These are phyloP conservation scores for Neurospora sp. DNA, from an alignment of 495 filamentous ascomycete species.

Conservation along the genomic window DNA sequence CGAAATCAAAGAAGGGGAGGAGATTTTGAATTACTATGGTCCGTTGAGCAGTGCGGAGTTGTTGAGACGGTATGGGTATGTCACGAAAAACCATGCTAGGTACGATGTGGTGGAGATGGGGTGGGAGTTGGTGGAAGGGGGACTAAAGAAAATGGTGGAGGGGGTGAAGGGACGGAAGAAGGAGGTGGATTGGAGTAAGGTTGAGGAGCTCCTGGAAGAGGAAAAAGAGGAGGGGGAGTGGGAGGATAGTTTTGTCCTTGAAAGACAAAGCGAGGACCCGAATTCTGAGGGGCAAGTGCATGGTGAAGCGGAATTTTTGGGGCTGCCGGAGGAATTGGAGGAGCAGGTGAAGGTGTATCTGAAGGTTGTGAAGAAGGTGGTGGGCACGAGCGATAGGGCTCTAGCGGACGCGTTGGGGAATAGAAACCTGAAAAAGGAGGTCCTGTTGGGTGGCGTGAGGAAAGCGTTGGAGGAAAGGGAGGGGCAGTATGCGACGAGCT, in stretches of 20 bases:
- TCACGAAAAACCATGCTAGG: conserved; percentile 61
- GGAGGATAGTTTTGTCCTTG: conserved; percentile 36
- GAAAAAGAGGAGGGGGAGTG: conserved; percentile 23
- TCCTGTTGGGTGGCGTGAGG: conserved; percentile 26
- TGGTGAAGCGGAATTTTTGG: conserved; percentile 19
- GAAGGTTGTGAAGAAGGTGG: conserved; percentile 32
- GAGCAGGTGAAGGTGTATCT: conserved; percentile 30
- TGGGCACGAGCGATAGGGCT: conserved; percentile 1
- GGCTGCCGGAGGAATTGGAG: conserved; percentile 26
- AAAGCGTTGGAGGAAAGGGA: conserved; percentile 32
- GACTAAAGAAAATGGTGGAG: conserved; percentile 18
- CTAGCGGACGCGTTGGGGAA: conserved; percentile 22
- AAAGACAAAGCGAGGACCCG: conserved; percentile 30
- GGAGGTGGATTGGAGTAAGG: conserved; percentile 32
- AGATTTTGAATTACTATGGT: conserved; percentile 89
- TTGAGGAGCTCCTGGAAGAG: conserved; percentile 11
- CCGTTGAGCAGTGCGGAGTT: conserved; percentile 72
- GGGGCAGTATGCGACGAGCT: conserved; percentile 50
- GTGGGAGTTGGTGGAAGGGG: conserved; percentile 39
- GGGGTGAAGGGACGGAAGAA: conserved; percentile 24
- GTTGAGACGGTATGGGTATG: conserved; percentile 80
- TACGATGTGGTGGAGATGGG: conserved; percentile 80
- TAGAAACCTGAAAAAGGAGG: conserved; percentile 25
- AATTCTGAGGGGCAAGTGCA: conserved; percentile 23
- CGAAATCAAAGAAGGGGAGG: conserved; percentile 56